A percentile compares a stretch with the other conserved stretches of the same genome.
Evolutionary conservation across 306 rosid species (phyloP).

Genomic region (Mimosa bimucronata): DNA sequence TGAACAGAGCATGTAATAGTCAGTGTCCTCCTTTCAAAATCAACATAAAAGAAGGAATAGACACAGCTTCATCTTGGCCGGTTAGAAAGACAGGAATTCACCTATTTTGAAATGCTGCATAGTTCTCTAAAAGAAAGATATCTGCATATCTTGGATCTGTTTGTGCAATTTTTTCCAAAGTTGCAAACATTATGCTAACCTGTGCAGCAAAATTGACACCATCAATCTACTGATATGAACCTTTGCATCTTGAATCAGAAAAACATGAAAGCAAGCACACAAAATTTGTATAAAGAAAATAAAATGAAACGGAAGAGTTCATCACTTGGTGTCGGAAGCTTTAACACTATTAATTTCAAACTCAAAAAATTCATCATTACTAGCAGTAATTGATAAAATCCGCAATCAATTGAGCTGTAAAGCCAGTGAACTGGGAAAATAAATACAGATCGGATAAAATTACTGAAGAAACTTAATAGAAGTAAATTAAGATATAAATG

Average conservation of each 20-base stretch:
- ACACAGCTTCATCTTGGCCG: constrained; percentile 2
- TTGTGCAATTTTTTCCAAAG: constrained; percentile 93
- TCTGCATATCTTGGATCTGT: constrained; percentile 93
- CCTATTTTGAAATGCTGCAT: constrained; percentile 99
- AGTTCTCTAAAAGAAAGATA: constrained; percentile 89
- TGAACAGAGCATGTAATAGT: constrained; percentile 31
- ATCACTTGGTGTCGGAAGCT: background rate
- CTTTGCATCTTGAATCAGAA: background rate
- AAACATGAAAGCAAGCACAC: background rate
- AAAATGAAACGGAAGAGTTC: constrained; percentile 14
- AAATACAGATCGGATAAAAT: background rate
- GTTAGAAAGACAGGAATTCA: constrained; percentile 37
- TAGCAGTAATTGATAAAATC: constrained; percentile 25
- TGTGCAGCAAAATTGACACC: constrained; percentile 49
- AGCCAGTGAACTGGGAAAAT: constrained; percentile 4
- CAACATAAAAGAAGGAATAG: constrained; percentile 22
- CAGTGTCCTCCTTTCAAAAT: constrained; percentile 31
- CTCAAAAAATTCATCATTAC: constrained; percentile 14
- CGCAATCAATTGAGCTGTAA: background rate
- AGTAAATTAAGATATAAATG: constrained; percentile 5
- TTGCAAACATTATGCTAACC: constrained; percentile 96
- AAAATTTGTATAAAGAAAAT: background rate
- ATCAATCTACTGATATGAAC: constrained; percentile 1
- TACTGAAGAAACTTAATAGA: background rate
- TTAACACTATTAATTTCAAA: constrained; percentile 17